Evolutionary conservation across 2,329 filamentous ascomycete species (phyloP), one percentile per base, ranked within the genome.

Genomic region (Emmonsiellopsis sp.): DNA sequence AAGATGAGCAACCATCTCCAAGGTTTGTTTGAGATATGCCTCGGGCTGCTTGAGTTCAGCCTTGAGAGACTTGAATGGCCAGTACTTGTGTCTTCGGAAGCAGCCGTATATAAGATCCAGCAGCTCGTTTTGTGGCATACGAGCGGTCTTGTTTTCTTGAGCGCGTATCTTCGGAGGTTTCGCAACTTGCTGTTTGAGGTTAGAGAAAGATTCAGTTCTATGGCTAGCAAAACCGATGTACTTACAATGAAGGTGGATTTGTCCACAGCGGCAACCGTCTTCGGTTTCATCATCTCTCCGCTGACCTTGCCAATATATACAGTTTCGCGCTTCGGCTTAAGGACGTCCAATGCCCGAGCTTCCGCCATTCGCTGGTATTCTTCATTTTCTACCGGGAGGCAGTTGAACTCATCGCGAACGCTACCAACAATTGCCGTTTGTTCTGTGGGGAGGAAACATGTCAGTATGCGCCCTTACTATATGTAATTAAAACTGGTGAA

Each of bases 11-110:
- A 97, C 82, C 64, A 89, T 84, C 57, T 91, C 86, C 60, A 98
- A 73, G 0, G 85, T 86, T 66, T 93, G 83, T 52, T 92, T 89
- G 57, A 98, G 81, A 68, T 91, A 97, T n/a, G 86, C 84, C 67
- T 97, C 93, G 1, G 93, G 93, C 71, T 98, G 93, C 55, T 85
- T 81, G 40, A 94, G 81, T 56, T 80, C 76, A 49, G 83, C 78
- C 58, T 89, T 88, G 61, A 98, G 80, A 5, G 86, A 82, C 65
- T 88, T 91, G 77, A 97, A 87, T n/a, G 87, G 84, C 91, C 92
- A 98, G 71, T 93, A 97, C 62, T 85, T 84, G 77, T 87, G 95
- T 63, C 86, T 77, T 53, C 85, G 82, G 82, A 96, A 98, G 66
- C 85, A 86, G 48, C 80, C 74, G 75, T 92, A 90, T 56, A 98